Conservation (phyloP, 306 rosid species). For the Cucumis hystrix region DNA sequence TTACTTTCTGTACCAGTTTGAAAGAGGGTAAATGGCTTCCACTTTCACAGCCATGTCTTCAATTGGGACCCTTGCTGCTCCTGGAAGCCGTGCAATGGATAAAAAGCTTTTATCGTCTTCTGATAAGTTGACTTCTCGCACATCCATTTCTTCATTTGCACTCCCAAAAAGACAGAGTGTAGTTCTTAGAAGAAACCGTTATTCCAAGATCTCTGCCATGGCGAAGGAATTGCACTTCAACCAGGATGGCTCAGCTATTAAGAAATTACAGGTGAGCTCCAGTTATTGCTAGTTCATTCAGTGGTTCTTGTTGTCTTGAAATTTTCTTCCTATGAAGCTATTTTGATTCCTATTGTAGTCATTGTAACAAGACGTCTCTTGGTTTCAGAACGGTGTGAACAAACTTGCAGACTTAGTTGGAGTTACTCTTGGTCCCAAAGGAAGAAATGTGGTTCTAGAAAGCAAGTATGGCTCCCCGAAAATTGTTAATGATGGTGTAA, state of each 20-base stretch:
- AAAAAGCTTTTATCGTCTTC: conserved; percentile 17
- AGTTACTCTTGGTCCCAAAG: conserved; percentile 97
- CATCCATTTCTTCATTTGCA: conserved; percentile 51
- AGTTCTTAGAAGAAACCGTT: conserved; percentile 20
- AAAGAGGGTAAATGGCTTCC: conserved; percentile 47
- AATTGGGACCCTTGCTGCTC: conserved; percentile 33
- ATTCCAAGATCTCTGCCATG: conserved; percentile 65
- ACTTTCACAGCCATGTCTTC: conserved; percentile 60
- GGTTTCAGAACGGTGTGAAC: conserved; percentile 74
- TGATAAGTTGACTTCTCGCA: conserved; percentile 44
- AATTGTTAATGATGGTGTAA: conserved; percentile 96
- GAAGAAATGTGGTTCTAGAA: conserved; percentile 92
- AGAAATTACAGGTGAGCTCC: conserved; percentile 47
- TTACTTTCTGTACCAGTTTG: background rate
- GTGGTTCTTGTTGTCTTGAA: background rate
- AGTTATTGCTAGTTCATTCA: background rate
- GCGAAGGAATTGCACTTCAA: conserved; percentile 93
- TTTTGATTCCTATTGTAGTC: background rate
- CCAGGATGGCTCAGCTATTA: conserved; percentile 89
- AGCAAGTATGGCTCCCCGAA: conserved; percentile 99
- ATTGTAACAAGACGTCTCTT: background rate
- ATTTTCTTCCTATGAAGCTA: background rate
- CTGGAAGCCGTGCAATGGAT: conserved; percentile 25
- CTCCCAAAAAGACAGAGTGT: conserved; percentile 27
- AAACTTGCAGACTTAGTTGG: conserved; percentile 98